Evolutionary conservation across 495 filamentous ascomycete species (phyloP), one percentile per base, ranked within the genome.

Genomic region (Podospora anserina): DNA sequence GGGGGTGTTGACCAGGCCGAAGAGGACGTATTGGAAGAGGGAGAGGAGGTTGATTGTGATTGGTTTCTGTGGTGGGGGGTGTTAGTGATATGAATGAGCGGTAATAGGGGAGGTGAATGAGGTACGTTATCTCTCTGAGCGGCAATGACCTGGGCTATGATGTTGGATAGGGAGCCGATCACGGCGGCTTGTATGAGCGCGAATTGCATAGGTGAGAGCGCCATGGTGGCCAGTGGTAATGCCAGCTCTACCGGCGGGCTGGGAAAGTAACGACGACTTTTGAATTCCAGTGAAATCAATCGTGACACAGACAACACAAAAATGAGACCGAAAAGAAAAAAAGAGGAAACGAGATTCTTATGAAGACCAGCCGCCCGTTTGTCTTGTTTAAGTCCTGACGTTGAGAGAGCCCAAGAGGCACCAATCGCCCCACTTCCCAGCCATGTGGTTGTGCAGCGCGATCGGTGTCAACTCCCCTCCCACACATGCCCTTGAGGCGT

Each of bases 131-230:
- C 77, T 67, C 86, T 85, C 74, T 91, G 90, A 39, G 91, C 85
- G 54, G 89, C 85, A 67, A 97, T 87, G 55, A 82, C 77, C 76
- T 97, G 94, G 2, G 93, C 95, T 28, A 97, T 76, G 69, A 97
- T 69, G 71, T 96, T 97, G 68, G 93, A 94, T 4, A 91, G 81
- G 68, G 86, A 86, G 57, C 86, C 89, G 5, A 99, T 84, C 61
- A 92, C 67, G 18, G 87, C 86, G 16, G 91, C 84, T 76, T 94
- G 90, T 26, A 93, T 76, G 5, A 92, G 89, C 15, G 89, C 88
- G 30, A 74, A 82, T 26, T 88, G 80, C 57, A 94, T 81, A 0
- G 90, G 84, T 9, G 90, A 80, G 56, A 78, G 64, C 67, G 78
- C 72, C 80, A 82, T 80, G 30, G 7, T 61, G 32, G 39, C 15